Percentiles rank a stretch among this genome's conserved stretches.
Evolutionary conservation across 2,329 filamentous ascomycete genomes (phyloP).

Genomic region (Thermomyces lanuginosus): DNA sequence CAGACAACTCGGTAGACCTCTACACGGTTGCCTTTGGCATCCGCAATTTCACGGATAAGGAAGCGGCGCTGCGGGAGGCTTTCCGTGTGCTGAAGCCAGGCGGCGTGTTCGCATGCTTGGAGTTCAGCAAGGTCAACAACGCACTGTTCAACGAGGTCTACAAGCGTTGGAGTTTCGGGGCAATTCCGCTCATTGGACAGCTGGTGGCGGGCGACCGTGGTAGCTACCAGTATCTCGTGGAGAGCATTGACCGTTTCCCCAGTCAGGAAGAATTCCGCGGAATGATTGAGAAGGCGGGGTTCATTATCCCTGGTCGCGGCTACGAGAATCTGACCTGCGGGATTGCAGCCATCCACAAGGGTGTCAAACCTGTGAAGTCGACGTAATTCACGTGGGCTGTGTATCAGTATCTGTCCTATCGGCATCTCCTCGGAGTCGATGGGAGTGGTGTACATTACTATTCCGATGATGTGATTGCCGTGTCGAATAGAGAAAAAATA

Average conservation of each 20-base stretch:
- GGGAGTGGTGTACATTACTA: too few relatives aligned
- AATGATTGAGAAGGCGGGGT: conserved; percentile 49
- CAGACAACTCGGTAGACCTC: conserved; percentile 62
- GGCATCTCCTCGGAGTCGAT: not conserved
- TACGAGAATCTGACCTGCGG: conserved; percentile 87
- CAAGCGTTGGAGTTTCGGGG: conserved; percentile 88
- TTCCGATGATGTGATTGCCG: too few relatives aligned
- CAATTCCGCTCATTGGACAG: conserved; percentile 90
- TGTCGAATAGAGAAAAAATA: too few relatives aligned
- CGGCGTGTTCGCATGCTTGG: conserved; percentile 88
- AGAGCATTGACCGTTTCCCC: conserved; percentile 91
- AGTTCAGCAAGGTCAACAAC: conserved; percentile 77
- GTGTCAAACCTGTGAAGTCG: conserved; percentile 53
- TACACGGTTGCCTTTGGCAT: conserved; percentile 98
- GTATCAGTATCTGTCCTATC: not conserved
- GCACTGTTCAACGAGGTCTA: conserved; percentile 69
- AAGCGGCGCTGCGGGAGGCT: conserved; percentile 64
- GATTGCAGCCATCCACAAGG: conserved; percentile 91
- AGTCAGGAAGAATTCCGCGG: conserved; percentile 66
- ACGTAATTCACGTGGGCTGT: not conserved
- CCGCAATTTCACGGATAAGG: conserved; percentile 89
- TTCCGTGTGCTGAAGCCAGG: conserved; percentile 82
- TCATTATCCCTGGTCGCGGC: conserved; percentile 62
- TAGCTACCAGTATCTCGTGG: conserved; percentile 95
- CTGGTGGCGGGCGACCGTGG: conserved; percentile 84